Base-by-base conservation (phyloP, 2,329 filamentous ascomycete genomes). In the Fusarium sambucinum region DNA sequence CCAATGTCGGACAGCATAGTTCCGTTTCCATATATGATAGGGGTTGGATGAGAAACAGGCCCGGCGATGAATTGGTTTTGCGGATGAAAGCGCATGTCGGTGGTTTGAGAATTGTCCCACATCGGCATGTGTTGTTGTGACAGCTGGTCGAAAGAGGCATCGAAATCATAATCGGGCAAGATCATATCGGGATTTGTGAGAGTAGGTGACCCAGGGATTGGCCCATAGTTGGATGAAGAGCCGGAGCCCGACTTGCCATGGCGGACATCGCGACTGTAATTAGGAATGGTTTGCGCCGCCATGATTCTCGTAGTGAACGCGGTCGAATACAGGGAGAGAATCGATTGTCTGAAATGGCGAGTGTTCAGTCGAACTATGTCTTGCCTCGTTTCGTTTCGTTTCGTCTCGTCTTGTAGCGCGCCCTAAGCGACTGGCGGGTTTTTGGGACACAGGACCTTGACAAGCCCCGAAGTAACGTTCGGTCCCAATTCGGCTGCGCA, bases 181-280 rank as follows among this genome's bases (percentile, higher is more conserved):
- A 97, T 97, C 93, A 97, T 94, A 78, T 97, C 94, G 53, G 94
- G 93, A 78, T 97, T 96, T 57, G 93, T 96, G 74, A 97, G 83
- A 4, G 94, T 97, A 46, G 94, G 94, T 62, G 93, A 96, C 14
- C 88, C 89, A 68, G 91, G 89, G 59, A 84, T 79, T 44, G 84
- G 76, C 19, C 82, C 78, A 71, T 86, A 84, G 35, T 78, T 76
- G 66, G 77, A 63, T 35, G 73, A 73, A 44, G 66, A 57, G 65
- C 72, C 57, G 51, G 69, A 57, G 68, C 73, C 57, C 21, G 68
- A 68, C 40, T 68, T 68, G 48, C 76, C 73, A 53, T 76, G 76
- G 59, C 73, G 71, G 66, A 70, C 63, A 58, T 77, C 70, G 61
- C 70, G 73, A 69, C 70, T 70, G 55, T 70, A 71, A 54, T 66